Base-by-base conservation (phyloP, 257 asterid genomes). In the Galeopsis tetrahit region DNA sequence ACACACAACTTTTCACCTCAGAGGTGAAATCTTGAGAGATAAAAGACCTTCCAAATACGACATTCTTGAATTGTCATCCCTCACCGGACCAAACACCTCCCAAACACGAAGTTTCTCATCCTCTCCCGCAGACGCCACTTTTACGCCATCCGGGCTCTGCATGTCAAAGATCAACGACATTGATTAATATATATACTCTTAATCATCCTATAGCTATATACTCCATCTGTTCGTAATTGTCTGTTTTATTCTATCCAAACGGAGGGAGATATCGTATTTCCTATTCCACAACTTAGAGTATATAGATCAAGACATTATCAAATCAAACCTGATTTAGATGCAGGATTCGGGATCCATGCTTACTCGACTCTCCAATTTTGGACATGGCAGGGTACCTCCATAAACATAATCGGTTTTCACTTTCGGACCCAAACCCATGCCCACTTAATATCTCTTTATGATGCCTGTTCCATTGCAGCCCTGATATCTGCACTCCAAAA, bases 371-470 rank as follows among this genome's bases (percentile, higher is more conserved):
- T 56, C 86, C 89, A 9, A 86, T 75, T 79, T 75, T 69, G 33
- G 85, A 77, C 96, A 90, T 81, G 66, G 96, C 88, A 53, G 96
- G 98, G 74, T 90, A 92, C 78, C 77, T 90, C 96, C 96, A 90
- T 76, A 90, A 78, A 73, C 96, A 85, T 40, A 90, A 33, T 67
- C 44, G 84, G 68, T 83, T 83, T 10, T 58, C 64, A 36, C 74
- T 52, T 5, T 76, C 91, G 4, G 8, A 5, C 63, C 88, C 87
- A 73, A 9, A 82, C 13, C 96, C 98, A 52, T 90, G 96, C 8
- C 88, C 94, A 61, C 94, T 92, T 67, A 92, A 58, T 76, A 90
- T 75, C 89, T 92, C 97, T 65, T 79, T 83, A 53, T 82, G 93
- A 78, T 90, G 96, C 73, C 75, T 74, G 78, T 87, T 90, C 96